Percentiles rank a stretch among this genome's conserved stretches.
Evolutionary conservation across 1,284 basidiomycete genomes (phyloP).

Genomic region (Veloboletus limbatus): DNA sequence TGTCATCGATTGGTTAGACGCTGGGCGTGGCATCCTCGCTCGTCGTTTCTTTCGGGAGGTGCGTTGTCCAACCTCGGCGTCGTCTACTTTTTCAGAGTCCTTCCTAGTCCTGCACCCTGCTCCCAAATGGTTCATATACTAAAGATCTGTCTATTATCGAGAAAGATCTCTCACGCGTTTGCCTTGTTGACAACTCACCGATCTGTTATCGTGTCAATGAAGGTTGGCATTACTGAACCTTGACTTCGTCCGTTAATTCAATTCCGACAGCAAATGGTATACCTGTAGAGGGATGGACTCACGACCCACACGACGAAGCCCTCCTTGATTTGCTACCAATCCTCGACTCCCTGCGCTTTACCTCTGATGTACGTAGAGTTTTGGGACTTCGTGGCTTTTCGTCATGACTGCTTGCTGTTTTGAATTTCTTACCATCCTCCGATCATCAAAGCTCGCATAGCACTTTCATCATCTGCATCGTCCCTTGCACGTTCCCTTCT

Average conservation of each 20-base stretch:
- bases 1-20: conserved; percentile 99
- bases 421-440: conserved; percentile 4
- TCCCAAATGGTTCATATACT: conserved; percentile 90
- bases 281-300: conserved; percentile 98
- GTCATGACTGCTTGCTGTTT: conserved; percentile 23
- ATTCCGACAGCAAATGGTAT: conserved; percentile 83
- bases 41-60: conserved; percentile 92
- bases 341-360: conserved; percentile 93
- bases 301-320: conserved; percentile 96
- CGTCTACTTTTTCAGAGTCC: not conserved
- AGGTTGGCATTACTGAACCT: conserved; percentile 51
- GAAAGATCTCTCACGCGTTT: conserved; percentile 84
- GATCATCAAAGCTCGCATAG: conserved; percentile 17
- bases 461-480: conserved; percentile 29
- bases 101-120: conserved; percentile 81
- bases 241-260: conserved; percentile 6
- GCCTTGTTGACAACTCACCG: conserved; percentile 96
- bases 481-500: conserved; percentile 19
- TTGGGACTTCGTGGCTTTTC: conserved; percentile 76
- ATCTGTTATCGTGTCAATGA: conserved; percentile 91
- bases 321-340: conserved; percentile 93
- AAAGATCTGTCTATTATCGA: conserved; percentile 92
- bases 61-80: conserved; percentile 29
- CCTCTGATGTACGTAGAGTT: conserved; percentile 90
- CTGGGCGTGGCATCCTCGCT: conserved; percentile 85